Conservation (phyloP, 1,284 basidiomycete genomes). For the Porodaedalea pini region DNA sequence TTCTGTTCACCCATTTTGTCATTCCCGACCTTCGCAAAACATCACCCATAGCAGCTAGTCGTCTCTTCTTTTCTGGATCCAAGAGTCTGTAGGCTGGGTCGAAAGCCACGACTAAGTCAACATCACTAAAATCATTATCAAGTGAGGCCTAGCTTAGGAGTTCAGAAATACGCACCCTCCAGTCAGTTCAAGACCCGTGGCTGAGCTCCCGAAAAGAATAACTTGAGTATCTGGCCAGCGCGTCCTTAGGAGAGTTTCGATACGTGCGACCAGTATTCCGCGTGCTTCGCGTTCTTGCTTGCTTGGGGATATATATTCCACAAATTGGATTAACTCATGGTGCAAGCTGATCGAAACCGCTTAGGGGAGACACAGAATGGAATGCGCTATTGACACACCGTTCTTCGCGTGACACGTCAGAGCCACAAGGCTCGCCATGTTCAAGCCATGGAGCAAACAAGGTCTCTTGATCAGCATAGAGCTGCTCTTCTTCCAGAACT, state of each 20-base stretch:
- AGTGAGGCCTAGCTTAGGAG: not conserved
- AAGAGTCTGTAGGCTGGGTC: not conserved
- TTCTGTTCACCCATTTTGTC: conserved; percentile 15
- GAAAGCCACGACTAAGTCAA: conserved; percentile 32
- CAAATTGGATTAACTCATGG: conserved; percentile 59
- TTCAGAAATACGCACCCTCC: conserved; percentile 44
- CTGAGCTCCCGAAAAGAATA: conserved; percentile 59
- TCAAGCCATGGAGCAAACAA: conserved; percentile 1
- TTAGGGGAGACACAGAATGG: not conserved
- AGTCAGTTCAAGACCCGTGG: conserved; percentile 64
- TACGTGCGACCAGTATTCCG: conserved; percentile 47
- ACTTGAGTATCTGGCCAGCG: conserved; percentile 52
- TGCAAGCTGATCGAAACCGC: conserved; percentile 47
- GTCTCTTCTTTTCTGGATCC: conserved; percentile 9
- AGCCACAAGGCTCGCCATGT: not conserved
- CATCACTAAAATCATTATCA: conserved; percentile 28
- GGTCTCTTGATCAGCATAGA: not conserved
- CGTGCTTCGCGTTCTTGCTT: conserved; percentile 50
- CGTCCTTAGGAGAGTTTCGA: conserved; percentile 44
- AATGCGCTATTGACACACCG: not conserved
- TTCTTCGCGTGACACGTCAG: conserved; percentile 1
- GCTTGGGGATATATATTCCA: conserved; percentile 55
- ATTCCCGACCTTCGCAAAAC: conserved; percentile 9
- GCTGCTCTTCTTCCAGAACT: conserved; percentile 11
- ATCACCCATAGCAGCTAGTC: conserved; percentile 11